These are phyloP conservation scores for Hypocrella siamensis DNA, from an alignment of 2,329 filamentous ascomycete species.

Conservation along the genomic window DNA sequence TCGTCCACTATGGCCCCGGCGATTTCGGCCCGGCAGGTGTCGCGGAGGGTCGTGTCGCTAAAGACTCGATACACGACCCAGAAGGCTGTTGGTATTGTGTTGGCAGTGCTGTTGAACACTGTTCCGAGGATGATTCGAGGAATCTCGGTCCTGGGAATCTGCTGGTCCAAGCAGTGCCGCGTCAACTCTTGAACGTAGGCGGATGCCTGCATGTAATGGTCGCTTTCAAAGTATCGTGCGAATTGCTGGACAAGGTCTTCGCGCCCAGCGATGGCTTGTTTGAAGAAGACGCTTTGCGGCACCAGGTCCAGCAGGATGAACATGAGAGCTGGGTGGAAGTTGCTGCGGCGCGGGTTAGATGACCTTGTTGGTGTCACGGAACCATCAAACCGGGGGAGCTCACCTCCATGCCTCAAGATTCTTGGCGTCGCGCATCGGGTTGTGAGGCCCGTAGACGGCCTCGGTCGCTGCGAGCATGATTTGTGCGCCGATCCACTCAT, in stretches of 20 bases:
- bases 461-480: slow-evolving; percentile 1
- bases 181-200: neutral
- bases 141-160: neutral
- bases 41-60: neutral
- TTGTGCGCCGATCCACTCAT: neutral
- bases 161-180: neutral
- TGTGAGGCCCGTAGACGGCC: neutral
- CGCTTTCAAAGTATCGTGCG: neutral
- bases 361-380: too few species aligned
- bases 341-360: neutral
- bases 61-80: slow-evolving; percentile 1
- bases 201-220: neutral
- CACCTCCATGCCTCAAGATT: slow-evolving; percentile 1
- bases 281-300: slow-evolving; percentile 1
- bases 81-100: slow-evolving; percentile 1
- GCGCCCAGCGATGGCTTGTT: neutral
- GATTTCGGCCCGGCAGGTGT: neutral
- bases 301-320: slow-evolving; percentile 2
- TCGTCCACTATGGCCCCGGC: neutral
- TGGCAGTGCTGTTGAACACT: slow-evolving; percentile 1
- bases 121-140: neutral
- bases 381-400: neutral
- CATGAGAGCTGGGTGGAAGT: slow-evolving; percentile 1
- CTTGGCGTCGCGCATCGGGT: slow-evolving; percentile 1
- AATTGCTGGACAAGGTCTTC: slow-evolving; percentile 1